phyloP scores from a whole-genome alignment of 2,329 filamentous ascomycete species.

The Purpureocillium lavendulum region DNA sequence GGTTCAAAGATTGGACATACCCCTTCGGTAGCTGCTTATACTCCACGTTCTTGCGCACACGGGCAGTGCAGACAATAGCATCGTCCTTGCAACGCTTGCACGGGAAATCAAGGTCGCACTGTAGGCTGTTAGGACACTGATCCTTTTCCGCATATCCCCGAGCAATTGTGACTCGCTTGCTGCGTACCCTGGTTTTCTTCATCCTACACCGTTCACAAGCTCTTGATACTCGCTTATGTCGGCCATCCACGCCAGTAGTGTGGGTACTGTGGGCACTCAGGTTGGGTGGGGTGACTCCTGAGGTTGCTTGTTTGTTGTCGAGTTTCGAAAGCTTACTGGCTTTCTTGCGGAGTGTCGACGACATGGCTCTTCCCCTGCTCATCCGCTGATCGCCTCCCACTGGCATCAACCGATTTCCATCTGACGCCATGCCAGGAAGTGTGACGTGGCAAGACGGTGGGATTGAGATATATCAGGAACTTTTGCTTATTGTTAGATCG shows the following conservation, averaged over 20 bases:
- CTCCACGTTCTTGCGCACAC: slow-evolving; percentile 57
- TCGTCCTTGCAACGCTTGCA: slow-evolving; percentile 61
- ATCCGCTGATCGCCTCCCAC: no score
- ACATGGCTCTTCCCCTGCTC: no score
- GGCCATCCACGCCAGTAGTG: slow-evolving; percentile 36
- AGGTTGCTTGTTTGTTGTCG: slow-evolving; percentile 40
- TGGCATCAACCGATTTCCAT: no score
- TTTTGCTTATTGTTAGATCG: no score
- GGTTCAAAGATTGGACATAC: slow-evolving; percentile 25
- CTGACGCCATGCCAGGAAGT: no score
- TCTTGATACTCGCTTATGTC: slow-evolving; percentile 59
- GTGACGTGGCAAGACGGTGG: no score
- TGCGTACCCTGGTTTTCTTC: slow-evolving; percentile 59
- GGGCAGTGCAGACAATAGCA: slow-evolving; percentile 54
- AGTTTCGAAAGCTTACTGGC: slow-evolving; percentile 43
- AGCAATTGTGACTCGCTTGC: background rate
- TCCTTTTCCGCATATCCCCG: no score
- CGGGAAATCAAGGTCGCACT: slow-evolving; percentile 59
- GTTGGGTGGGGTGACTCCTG: slow-evolving; percentile 22
- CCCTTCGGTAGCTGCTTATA: slow-evolving; percentile 58
- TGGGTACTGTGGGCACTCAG: slow-evolving; percentile 27
- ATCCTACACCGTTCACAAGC: slow-evolving; percentile 58
- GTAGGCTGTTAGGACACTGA: no score
- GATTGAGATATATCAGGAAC: no score
- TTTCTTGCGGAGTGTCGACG: slow-evolving; percentile 31